Conservation (phyloP, 495 filamentous ascomycete genomes). For the Podospora tetraspora region DNA sequence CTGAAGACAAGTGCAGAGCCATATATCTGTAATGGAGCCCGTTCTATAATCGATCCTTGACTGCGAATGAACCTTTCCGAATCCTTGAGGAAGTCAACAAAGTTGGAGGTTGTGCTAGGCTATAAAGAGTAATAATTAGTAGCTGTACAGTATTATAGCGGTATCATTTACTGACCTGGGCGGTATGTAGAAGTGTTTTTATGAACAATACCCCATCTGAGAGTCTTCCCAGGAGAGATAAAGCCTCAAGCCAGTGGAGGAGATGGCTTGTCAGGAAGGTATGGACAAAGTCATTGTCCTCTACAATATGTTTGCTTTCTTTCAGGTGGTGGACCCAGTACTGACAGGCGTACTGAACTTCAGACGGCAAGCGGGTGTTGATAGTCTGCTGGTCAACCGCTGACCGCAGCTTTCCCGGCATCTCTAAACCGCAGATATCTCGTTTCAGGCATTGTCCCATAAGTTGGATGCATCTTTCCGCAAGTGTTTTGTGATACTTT, state of each 20-base stretch:
- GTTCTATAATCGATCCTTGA: conserved; percentile 6
- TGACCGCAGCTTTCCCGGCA: conserved; percentile 27
- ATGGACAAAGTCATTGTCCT: conserved; percentile 23
- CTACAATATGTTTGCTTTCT: conserved; percentile 22
- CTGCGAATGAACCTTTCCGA: conserved; percentile 9
- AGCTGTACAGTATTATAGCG: neutral
- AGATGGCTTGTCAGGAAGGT: conserved; percentile 41
- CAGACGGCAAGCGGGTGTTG: conserved; percentile 23
- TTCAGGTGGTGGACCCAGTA: conserved; percentile 47
- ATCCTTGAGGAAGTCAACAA: conserved; percentile 1
- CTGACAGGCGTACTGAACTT: conserved; percentile 32
- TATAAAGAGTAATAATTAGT: neutral
- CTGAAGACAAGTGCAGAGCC: no score
- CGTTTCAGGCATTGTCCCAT: conserved; percentile 28
- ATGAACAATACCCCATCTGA: conserved; percentile 26
- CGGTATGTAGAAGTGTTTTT: conserved; percentile 10
- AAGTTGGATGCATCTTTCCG: conserved; percentile 36
- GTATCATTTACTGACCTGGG: conserved; percentile 6
- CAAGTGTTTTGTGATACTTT: no score
- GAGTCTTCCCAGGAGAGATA: conserved; percentile 30
- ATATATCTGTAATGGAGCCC: no score
- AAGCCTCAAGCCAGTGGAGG: conserved; percentile 30
- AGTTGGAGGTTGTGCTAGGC: neutral
- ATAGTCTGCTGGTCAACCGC: conserved; percentile 18
- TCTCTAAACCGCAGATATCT: conserved; percentile 37